Evolutionary conservation across 345 rosid species (phyloP), one percentile per base, ranked within the genome.

Genomic region (Geranium rotundifolium): DNA sequence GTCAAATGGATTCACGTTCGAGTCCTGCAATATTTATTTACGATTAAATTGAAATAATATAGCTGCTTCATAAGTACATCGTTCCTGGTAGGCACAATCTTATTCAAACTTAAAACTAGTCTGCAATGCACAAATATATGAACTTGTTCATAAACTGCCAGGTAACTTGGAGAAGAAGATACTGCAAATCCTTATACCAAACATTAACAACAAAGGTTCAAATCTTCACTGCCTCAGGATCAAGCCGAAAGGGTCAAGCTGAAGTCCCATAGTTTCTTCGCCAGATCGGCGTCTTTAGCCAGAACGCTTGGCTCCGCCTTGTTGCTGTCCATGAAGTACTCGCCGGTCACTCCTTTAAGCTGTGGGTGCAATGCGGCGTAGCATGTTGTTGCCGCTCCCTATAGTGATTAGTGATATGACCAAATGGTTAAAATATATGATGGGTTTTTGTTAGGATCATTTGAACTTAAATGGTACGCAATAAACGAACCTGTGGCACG

Each of bases 331-430:
- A 34, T 14, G 60, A 85, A 84, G 68, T 84, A 87, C 64, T 81
- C 79, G 7, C 89, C 89, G n/a, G 75, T 82, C 59, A 84, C 81
- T 64, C 92, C 95, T 19, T 74, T 77, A 27, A 72, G 76, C 46
- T 84, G 89, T 0, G 95, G 86, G 68, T 90, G 84, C 75, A 87
- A 68, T 19, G 95, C 92, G 9, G 81, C 81, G 39, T 84, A 87
- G 72, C 97, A 87, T 1, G 90, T 85, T 12, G 95, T 82, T 58
- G 95, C 87, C 1, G 92, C 92, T 71, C 95, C 90, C 97, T 87
- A 67, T n/a, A 73, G 29, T 17, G 37, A 58, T 34, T n/a, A 73
- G 29, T 17, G 37, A 58, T 34, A 7, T 55, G 27, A 23, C 27
- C 50, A 37, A 64, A 15, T 30, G 2, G 54, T 12, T 23, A 23